Percentiles rank a stretch among this genome's conserved stretches.
Conservation (phyloP, 768 basidiomycete species). For the Psilocybe azurescens region DNA sequence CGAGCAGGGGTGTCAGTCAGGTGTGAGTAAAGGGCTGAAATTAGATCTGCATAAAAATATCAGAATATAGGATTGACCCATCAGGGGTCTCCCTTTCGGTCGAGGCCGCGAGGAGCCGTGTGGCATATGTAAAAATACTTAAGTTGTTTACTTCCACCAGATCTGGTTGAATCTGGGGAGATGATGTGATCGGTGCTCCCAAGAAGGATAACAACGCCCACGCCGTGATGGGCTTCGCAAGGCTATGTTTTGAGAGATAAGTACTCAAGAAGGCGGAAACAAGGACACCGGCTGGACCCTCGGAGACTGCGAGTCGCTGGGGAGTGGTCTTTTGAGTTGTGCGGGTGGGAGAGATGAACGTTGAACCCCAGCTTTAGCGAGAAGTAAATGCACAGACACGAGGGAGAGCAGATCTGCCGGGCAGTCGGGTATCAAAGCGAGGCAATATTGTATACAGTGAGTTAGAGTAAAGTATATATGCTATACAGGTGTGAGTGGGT, state of each 20-base stretch:
- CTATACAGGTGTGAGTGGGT: background rate
- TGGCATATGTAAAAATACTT: conserved; percentile 3
- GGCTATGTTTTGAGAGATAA: background rate
- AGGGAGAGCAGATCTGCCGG: conserved; percentile 12
- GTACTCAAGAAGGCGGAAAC: background rate
- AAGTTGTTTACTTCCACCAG: conserved; percentile 3
- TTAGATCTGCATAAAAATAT: conserved; percentile 1
- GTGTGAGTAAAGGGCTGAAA: background rate
- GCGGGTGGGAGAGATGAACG: conserved; percentile 1
- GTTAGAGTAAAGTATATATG: background rate
- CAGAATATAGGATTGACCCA: background rate
- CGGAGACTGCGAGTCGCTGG: background rate
- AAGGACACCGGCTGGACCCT: background rate
- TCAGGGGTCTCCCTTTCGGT: background rate
- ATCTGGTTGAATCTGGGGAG: conserved; percentile 12
- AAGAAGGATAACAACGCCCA: conserved; percentile 8
- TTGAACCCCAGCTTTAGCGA: conserved; percentile 1
- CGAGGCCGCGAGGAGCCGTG: conserved; percentile 8
- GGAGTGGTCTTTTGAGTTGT: background rate
- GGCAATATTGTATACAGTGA: background rate
- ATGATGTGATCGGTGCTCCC: conserved; percentile 14
- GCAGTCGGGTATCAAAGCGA: conserved; percentile 8
- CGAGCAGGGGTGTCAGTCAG: background rate
- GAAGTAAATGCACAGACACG: conserved; percentile 6
- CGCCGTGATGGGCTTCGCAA: background rate